Evolutionary conservation across 306 rosid species (phyloP), one percentile per base, ranked within the genome.

Genomic region (Echinosophora koreensis): DNA sequence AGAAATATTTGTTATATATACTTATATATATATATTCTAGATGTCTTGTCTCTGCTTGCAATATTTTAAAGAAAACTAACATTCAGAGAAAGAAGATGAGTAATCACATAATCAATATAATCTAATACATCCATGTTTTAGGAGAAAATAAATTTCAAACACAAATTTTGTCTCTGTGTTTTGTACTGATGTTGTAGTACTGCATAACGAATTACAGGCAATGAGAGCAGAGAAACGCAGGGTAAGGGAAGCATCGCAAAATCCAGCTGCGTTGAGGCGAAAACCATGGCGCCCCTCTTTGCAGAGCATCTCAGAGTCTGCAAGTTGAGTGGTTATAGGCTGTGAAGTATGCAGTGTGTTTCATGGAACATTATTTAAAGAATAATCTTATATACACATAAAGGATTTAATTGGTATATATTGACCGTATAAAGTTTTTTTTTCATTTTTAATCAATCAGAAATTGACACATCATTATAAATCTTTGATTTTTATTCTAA

Each of bases 271-370:
- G 2, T 18, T 22, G 46, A 86, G 81, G 82, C 74, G 91, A 10
- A 92, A 91, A 74, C 77, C 89, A 0, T 96, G 99, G 99, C 95
- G 90, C 42, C 99, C 99, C 35, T 89, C 94, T 5, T 83, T 96
- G 37, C 96, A 91, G 74, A 92, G 98, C 89, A 96, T 96, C 82
- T 86, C 92, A 11, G 99, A 96, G 82, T 89, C 85, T 49, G 63
- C 44, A 0, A 87, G 80, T 73, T 92, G 85, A 88, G 42, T 66
- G 42, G 56, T 42, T 77, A 41, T 1, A 22, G 22, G 22, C 55
- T 73, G 84, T 69, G 63, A 22, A 74, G 34, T 50, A 65, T 22
- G 0, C 1, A 22, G 22, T 0, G 60, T 66, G 61, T 15, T 65
- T 49, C 60, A 52, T 52, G 56, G n/a, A 76, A 76, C 74, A 54